Conservation (phyloP, 306 rosid species). For the Albizia julibrissin region DNA sequence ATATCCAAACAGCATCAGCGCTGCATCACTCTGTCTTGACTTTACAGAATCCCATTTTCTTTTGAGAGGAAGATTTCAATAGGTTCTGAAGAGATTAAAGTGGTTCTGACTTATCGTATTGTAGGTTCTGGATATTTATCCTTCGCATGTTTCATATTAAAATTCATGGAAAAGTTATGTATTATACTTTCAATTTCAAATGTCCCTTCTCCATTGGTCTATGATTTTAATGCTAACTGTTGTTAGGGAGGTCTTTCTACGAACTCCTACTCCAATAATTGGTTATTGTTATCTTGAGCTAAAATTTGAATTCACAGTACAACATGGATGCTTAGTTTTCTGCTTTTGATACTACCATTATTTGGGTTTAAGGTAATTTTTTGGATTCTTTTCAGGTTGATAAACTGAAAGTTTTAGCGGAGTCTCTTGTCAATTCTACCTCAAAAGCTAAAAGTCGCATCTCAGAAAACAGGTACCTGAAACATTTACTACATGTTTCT, state of each 20-base stretch:
- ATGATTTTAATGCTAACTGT: background rate
- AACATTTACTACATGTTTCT: conserved; percentile 17
- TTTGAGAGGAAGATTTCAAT: background rate
- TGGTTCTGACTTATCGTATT: background rate
- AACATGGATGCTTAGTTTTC: conserved; percentile 26
- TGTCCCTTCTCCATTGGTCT: background rate
- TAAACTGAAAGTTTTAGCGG: conserved; percentile 76
- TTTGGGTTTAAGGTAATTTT: conserved; percentile 26
- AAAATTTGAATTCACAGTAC: background rate
- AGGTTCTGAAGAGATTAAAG: background rate
- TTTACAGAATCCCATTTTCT: background rate
- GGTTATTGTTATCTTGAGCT: background rate
- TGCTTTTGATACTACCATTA: background rate
- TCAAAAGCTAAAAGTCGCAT: conserved; percentile 80
- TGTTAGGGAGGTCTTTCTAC: background rate
- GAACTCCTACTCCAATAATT: background rate
- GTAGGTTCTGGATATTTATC: background rate
- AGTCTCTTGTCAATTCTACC: conserved; percentile 86
- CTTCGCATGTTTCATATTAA: background rate
- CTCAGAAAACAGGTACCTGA: conserved; percentile 73
- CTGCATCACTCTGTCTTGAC: background rate
- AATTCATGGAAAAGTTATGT: background rate
- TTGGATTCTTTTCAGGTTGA: conserved; percentile 62
- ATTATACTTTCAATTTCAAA: background rate
- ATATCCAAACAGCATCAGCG: background rate